These are phyloP conservation scores for Prasinococcaceae sp. DNA, from an alignment of 139 green algal genomes.

Conservation along the genomic window DNA sequence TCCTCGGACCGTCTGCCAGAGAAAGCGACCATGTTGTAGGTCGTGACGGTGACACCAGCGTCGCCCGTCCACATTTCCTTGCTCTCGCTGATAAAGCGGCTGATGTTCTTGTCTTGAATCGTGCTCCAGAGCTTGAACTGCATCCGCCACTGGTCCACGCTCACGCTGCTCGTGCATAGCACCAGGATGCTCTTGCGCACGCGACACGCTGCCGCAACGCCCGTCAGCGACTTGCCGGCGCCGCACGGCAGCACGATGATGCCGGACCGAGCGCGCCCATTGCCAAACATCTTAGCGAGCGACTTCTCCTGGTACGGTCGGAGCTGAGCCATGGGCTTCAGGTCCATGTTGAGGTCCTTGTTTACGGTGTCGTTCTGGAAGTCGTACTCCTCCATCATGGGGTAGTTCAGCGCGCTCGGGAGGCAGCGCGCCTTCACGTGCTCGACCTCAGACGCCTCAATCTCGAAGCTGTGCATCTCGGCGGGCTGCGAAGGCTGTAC, in stretches of 20 bases:
- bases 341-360: constrained; percentile 50
- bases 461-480: constrained; percentile 19
- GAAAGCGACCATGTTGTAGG: constrained; percentile 93
- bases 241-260: constrained; percentile 98
- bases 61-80: constrained; percentile 44
- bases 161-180: constrained; percentile 67
- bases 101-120: constrained; percentile 64
- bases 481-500: too few species aligned
- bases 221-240: constrained; percentile 78
- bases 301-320: constrained; percentile 88
- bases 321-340: constrained; percentile 78
- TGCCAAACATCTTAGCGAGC: constrained; percentile 98
- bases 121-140: constrained; percentile 96
- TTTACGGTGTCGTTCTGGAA: constrained; percentile 66
- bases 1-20: constrained; percentile 57
- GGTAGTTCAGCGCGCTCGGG: constrained; percentile 76
- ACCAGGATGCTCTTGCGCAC: constrained; percentile 74
- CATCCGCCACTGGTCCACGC: constrained; percentile 89
- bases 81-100: constrained; percentile 68
- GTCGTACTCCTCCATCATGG: constrained; percentile 98
- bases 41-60: constrained; percentile 66
- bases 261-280: constrained; percentile 53
- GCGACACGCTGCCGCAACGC: constrained; percentile 69
- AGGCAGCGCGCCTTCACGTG: constrained; percentile 86
- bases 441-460: constrained; percentile 52